Evolutionary conservation across 345 rosid species (phyloP), one percentile per base, ranked within the genome.

Genomic region (Bruguiera sexangula): DNA sequence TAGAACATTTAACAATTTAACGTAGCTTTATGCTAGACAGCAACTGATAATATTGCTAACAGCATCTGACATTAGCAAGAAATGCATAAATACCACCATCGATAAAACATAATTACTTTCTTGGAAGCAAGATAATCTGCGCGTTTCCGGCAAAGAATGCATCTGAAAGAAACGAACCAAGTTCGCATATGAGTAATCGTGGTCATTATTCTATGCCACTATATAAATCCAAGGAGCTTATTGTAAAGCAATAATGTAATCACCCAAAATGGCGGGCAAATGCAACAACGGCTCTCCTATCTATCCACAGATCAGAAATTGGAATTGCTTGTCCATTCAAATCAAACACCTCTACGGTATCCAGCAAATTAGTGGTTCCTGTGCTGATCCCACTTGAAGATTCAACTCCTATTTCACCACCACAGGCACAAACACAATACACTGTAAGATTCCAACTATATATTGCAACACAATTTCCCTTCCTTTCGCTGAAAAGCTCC

Each of bases 221-320:
- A 18, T 15, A 0, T 9, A 56, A 56, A 56, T 56, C 60, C 7
- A 56, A 56, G 60, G 11, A 56, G 26, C 11, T n/a, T 13, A 13
- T 21, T 31, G 9, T 13, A 36, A 22, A 63, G 29, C 7, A 19
- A 19, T 43, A 54, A 27, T 11, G 39, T 9, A 57, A 78, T 76
- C 69, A 89, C 96, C 96, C 97, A 65, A 94, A 94, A 78, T 91
- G 98, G 77, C 97, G 96, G 72, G 96, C 95, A 76, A 91, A 91
- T 2, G 97, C 97, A 39, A 94, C 84, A 63, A 89, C 90, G 0
- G 93, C 88, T 73, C 83, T 94, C 71, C 96, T 79, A 6, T 88
- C 93, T 60, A 88, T 88, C 97, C 97, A 94, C 65, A 94, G 68
- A 83, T 89, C 86, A 60, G 97, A 88, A 73, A 94, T 79, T 2